A percentile compares a stretch with the other conserved stretches of the same genome.
Conservation (phyloP, 306 rosid species). For the Cyclanthera cordifolia region DNA sequence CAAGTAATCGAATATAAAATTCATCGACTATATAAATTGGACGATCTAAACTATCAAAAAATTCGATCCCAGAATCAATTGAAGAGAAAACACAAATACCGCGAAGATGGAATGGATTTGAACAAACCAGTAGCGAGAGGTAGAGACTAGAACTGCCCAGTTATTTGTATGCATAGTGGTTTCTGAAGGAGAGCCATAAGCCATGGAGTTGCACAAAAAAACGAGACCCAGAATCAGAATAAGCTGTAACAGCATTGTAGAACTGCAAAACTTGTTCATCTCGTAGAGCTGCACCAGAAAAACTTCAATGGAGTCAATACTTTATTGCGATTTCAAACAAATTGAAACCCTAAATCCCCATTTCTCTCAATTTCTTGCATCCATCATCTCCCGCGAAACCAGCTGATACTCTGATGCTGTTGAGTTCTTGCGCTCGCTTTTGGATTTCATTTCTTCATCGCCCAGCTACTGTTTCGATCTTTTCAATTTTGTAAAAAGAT, state of each 20-base stretch:
- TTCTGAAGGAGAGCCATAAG: conserved; percentile 36
- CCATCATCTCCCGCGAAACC: too few relatives aligned
- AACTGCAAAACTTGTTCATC: conserved; percentile 19
- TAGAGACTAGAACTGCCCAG: conserved; percentile 98
- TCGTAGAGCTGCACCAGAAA: not conserved
- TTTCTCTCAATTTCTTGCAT: too few relatives aligned
- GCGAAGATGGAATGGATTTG: not conserved
- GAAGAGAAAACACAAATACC: not conserved
- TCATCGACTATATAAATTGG: not conserved
- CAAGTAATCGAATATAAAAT: not conserved
- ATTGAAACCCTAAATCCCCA: not conserved
- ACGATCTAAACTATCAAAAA: not conserved
- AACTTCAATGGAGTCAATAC: not conserved
- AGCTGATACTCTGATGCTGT: too few relatives aligned
- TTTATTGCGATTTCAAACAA: not conserved
- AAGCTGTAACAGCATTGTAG: conserved; percentile 14
- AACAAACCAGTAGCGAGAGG: conserved; percentile 68
- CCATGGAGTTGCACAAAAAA: conserved; percentile 19
- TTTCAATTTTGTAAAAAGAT: too few relatives aligned
- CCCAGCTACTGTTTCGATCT: too few relatives aligned
- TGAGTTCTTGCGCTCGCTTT: too few relatives aligned
- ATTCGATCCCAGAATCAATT: not conserved
- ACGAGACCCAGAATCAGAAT: conserved; percentile 28
- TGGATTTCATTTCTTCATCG: too few relatives aligned
- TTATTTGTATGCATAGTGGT: conserved; percentile 79